Base-by-base conservation (phyloP, 768 basidiomycete species). In the Tricholoma saponaceum region DNA sequence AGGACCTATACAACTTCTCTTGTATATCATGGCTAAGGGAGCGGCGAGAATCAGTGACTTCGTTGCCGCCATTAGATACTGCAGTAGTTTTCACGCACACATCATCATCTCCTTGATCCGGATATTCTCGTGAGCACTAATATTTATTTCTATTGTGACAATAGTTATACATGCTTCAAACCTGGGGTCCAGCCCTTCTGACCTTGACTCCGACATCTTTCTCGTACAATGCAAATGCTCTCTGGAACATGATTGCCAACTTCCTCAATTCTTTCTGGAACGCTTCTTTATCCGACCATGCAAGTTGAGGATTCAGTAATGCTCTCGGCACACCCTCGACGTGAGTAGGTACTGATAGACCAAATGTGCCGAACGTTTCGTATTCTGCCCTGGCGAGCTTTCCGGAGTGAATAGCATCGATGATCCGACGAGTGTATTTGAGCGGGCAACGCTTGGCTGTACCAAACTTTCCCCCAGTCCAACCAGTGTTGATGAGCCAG, bases 401-500 rank as follows among this genome's bases (percentile, higher is more conserved):
- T 52, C 96, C 95, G 57, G 90, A 88, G 79, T 98, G 97, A 67
- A 98, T 93, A 39, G 95, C 91, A 71, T 98, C 95, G 74, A 98
- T 90, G 71, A 98, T 98, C 58, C 88, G 87, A 55, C 96, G 92
- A 49, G 97, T 98, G 76, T 86, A 93, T 70, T 90, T 91, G 76
- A 99, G 87, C 18, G 96, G 89, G 84, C 96, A 99, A 62, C 96
- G 92, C 76, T 90, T 92, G 64, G 95, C 96, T 30, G 72, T 67
- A 50, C 96, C 96, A 72, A 85, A 99, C 73, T 92, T 93, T 72
- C 96, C 96, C 56, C 92, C 89, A 53, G 92, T 89, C 92, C 92
- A 95, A 60, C 92, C 96, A 2, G 96, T 99, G 87, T 99, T 98
- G 84, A 99, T 90, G 69, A 98, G 82, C 93, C 94, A 99, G 80